A percentile compares a stretch with the other conserved stretches of the same genome.
Conservation (phyloP, 805 yeast species). For the Cyberlindnera euphorbiae region DNA sequence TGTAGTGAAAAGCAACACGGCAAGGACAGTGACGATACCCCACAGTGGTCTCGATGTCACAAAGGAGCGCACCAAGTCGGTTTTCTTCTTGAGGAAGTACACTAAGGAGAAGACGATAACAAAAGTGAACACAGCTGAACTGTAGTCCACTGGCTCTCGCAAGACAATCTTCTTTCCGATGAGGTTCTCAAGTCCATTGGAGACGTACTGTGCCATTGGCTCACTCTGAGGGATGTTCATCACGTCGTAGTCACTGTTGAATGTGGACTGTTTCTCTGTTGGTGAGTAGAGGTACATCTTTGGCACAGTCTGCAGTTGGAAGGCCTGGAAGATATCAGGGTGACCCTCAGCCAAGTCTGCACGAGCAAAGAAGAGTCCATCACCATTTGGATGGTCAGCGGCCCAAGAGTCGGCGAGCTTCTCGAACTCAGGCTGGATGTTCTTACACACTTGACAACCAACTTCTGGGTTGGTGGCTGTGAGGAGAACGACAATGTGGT, state of each 20-base stretch:
- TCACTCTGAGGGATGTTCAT: slow-evolving; percentile 29
- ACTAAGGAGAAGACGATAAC: slow-evolving; percentile 25
- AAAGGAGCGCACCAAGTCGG: slow-evolving; percentile 34
- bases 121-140: slow-evolving; percentile 30
- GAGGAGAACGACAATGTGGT: slow-evolving; percentile 62
- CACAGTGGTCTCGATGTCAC: slow-evolving; percentile 56
- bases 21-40: slow-evolving; percentile 62
- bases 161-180: slow-evolving; percentile 23
- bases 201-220: slow-evolving; percentile 29
- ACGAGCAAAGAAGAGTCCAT: slow-evolving; percentile 60
- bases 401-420: slow-evolving; percentile 61
- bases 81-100: slow-evolving; percentile 28
- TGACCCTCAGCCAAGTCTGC: slow-evolving; percentile 66
- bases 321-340: slow-evolving; percentile 37
- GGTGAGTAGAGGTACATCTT: slow-evolving; percentile 61
- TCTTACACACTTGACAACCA: slow-evolving; percentile 71
- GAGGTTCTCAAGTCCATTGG: slow-evolving; percentile 24
- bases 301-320: slow-evolving; percentile 70
- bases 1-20: slow-evolving; percentile 65
- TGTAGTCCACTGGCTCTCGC: slow-evolving; percentile 35
- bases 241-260: slow-evolving; percentile 24
- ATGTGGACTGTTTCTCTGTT: slow-evolving; percentile 38
- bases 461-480: slow-evolving; percentile 72
- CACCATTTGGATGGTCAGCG: slow-evolving; percentile 50
- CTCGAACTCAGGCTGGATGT: slow-evolving; percentile 61